Base-by-base conservation (phyloP, 164 flowering plant genomes). In the Chimonanthus salicifolius region DNA sequence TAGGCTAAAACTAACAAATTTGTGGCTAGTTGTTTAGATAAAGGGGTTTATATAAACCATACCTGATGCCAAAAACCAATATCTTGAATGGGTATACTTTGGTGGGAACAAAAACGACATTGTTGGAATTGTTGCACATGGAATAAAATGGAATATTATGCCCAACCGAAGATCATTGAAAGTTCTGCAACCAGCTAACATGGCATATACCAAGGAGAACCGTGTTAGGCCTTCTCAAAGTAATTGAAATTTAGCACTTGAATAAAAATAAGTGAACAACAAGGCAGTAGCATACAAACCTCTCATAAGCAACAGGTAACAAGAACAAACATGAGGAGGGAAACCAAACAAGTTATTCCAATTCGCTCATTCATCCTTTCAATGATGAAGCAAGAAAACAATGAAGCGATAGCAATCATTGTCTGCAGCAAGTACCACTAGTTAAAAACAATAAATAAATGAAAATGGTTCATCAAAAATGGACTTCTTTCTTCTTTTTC, bases 21-120 rank as follows among this genome's bases (percentile, higher is more conserved):
- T 15, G 9, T 51, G 58, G 16, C 58, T 51, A 51, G 13, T 51
- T 15, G 13, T 51, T 15, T 33, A 33, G 33, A 33, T 33, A 33
- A 33, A 33, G 33, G 33, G 33, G 9, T 18, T 58, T 16, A 71
- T 16, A 71, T 33, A 62, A 33, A 50, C 13, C 72, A 70, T 50
- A 84, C 90, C 90, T 80, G 87, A 67, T 20, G 83, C 83, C 80
- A 81, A 85, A 68, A 82, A 73, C 89, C 89, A 88, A 74, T 80
- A 85, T 78, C 78, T 79, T 63, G 89, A 85, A 74, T 85, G 88
- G 3, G 86, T 84, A 71, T 84, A 85, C 54, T 78, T 85, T 49
- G 85, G 80, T 51, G 84, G 86, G 67, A 79, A 84, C 50, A 84
- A 13, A 75, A 77, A 72, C 3, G 84, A 64, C 82, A 82, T 64